These are phyloP conservation scores for Leccinellum rugosiceps DNA, from an alignment of 768 basidiomycete species.

Conservation along the genomic window DNA sequence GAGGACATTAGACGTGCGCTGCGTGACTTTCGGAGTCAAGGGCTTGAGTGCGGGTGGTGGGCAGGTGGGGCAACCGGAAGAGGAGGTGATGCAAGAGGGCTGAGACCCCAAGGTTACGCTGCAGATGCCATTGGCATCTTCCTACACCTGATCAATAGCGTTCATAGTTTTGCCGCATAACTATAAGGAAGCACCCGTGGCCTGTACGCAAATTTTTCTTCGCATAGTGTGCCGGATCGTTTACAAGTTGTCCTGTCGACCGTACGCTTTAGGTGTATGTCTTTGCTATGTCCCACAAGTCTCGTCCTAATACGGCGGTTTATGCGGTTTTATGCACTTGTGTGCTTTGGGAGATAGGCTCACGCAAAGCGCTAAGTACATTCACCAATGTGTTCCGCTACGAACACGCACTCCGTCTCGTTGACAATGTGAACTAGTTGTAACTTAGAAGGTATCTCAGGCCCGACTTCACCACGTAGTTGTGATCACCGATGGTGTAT, in stretches of 20 bases:
- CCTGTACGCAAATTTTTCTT: too few species aligned
- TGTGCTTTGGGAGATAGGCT: not conserved
- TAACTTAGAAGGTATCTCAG: not conserved
- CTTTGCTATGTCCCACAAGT: not conserved
- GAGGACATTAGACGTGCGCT: constrained; percentile 67
- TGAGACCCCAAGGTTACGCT: constrained; percentile 11
- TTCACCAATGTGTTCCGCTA: not conserved
- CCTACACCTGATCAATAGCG: not conserved
- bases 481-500: not conserved
- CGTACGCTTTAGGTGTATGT: not conserved
- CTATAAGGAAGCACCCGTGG: not conserved
- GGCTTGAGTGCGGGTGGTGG: constrained; percentile 29
- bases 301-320: not conserved
- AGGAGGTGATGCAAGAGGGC: constrained; percentile 25
- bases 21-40: constrained; percentile 51
- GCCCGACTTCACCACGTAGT: not conserved
- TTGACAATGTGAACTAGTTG: not conserved
- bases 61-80: constrained; percentile 3
- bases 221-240: too few species aligned
- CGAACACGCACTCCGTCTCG: not conserved
- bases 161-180: not conserved
- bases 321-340: not conserved
- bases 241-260: not conserved
- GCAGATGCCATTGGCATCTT: not conserved
- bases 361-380: not conserved